Percentiles rank a stretch among this genome's conserved stretches.
Evolutionary conservation across 306 rosid genomes (phyloP).

Genomic region (Aeschynomene evenia): DNA sequence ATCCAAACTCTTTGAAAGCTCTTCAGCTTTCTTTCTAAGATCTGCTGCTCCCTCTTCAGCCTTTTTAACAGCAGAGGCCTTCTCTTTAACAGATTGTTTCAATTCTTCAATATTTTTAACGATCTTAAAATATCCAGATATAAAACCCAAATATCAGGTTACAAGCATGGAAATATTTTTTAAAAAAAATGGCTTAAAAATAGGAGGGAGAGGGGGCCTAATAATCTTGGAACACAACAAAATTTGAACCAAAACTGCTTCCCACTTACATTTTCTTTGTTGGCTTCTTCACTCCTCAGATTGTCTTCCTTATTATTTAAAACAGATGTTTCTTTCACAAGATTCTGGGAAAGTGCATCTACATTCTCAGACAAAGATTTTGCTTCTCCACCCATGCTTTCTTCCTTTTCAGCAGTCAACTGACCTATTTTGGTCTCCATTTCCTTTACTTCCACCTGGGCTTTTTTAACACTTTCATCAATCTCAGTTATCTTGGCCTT

Average conservation of each 20-base stretch:
- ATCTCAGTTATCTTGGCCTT: constrained; percentile 66
- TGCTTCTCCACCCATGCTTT: constrained; percentile 88
- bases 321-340: constrained; percentile 75
- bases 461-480: constrained; percentile 47
- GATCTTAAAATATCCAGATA: constrained; percentile 49
- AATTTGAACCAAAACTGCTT: constrained; percentile 18
- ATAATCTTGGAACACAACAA: constrained; percentile 3
- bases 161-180: constrained; percentile 7
- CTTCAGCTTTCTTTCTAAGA: constrained; percentile 66
- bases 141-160: constrained; percentile 30
- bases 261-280: constrained; percentile 60
- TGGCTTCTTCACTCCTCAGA: constrained; percentile 72
- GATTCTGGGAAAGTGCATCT: constrained; percentile 67
- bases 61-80: constrained; percentile 63
- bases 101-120: constrained; percentile 71
- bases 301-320: constrained; percentile 75
- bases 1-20: constrained; percentile 67
- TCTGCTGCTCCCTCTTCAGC: constrained; percentile 93
- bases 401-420: constrained; percentile 81
- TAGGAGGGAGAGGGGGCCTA: background rate
- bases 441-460: constrained; percentile 59
- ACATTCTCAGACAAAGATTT: constrained; percentile 74
- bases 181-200: constrained; percentile 11
- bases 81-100: constrained; percentile 72
- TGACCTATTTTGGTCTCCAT: constrained; percentile 66